Conservation (phyloP, 106 monocot genomes). For the Cymbidium sinense region DNA sequence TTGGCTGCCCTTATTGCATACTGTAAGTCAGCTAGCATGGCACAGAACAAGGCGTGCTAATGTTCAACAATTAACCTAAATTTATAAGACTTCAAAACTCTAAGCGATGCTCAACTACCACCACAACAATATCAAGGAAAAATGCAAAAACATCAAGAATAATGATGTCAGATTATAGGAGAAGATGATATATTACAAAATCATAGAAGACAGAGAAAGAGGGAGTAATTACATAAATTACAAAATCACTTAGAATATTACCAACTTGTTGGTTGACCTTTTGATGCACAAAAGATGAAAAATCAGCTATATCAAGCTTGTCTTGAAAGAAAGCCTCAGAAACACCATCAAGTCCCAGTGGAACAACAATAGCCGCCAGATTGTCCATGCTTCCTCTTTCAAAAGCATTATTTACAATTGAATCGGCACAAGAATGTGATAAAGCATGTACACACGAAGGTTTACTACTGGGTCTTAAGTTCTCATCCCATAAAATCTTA, state of each 20-base stretch:
- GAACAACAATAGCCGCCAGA: slow-evolving; percentile 71
- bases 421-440: slow-evolving; percentile 45
- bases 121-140: neutral
- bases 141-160: neutral
- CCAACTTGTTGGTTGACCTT: slow-evolving; percentile 6
- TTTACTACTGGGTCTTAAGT: slow-evolving; percentile 13
- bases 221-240: neutral
- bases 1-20: neutral
- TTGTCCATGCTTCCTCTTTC: slow-evolving; percentile 78
- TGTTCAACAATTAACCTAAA: neutral
- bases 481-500: slow-evolving; percentile 52
- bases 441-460: slow-evolving; percentile 10
- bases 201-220: neutral
- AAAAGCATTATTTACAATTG: slow-evolving; percentile 52
- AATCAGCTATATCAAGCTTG: slow-evolving; percentile 11
- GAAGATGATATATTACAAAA: neutral
- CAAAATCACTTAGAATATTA: neutral
- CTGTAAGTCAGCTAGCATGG: neutral
- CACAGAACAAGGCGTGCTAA: neutral
- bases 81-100: neutral
- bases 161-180: neutral
- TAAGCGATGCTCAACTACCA: neutral
- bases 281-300: slow-evolving; percentile 9
- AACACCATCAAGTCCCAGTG: slow-evolving; percentile 29
- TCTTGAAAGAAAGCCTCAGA: slow-evolving; percentile 14